Evolutionary conservation across 768 basidiomycete genomes (phyloP).

Genomic region (Nevesoporus exiguus): DNA sequence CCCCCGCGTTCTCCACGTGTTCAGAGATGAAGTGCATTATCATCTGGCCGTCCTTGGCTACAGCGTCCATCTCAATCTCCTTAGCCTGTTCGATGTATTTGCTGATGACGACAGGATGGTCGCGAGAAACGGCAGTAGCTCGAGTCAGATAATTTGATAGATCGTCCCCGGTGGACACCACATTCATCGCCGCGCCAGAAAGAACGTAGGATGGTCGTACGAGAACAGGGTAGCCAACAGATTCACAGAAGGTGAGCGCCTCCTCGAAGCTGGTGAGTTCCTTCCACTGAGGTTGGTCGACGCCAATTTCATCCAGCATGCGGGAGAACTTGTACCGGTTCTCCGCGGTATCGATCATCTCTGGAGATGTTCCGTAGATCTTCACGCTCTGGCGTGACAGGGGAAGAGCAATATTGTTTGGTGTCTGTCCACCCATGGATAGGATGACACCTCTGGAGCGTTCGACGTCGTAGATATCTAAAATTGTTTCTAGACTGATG

Average conservation of each 20-base stretch:
- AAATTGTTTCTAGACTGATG: slow-evolving; percentile 92
- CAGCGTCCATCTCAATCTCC: slow-evolving; percentile 99
- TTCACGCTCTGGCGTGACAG: slow-evolving; percentile 97
- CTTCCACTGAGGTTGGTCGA: slow-evolving; percentile 97
- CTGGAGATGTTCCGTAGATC: slow-evolving; percentile 97
- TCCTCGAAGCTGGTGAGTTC: slow-evolving; percentile 90
- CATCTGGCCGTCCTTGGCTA: slow-evolving; percentile 96
- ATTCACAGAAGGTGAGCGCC: slow-evolving; percentile 84
- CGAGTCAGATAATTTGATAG: slow-evolving; percentile 89
- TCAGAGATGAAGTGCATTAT: slow-evolving; percentile 99
- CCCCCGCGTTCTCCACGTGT: slow-evolving; percentile 98
- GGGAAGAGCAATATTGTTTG: slow-evolving; percentile 96
- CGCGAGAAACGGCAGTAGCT: slow-evolving; percentile 93
- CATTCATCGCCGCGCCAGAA: slow-evolving; percentile 99
- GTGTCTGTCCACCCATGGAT: slow-evolving; percentile 98
- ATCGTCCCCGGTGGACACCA: slow-evolving; percentile 91
- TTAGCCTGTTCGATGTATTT: slow-evolving; percentile 99
- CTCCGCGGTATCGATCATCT: slow-evolving; percentile 99
- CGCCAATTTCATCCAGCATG: slow-evolving; percentile 94
- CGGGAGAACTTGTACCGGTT: slow-evolving; percentile 99
- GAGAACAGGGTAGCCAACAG: slow-evolving; percentile 92
- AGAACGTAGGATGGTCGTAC: slow-evolving; percentile 98
- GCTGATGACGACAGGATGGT: slow-evolving; percentile 96
- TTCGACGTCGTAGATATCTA: slow-evolving; percentile 95
- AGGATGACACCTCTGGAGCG: slow-evolving; percentile 87